Percentiles rank a stretch among this genome's conserved stretches.
Evolutionary conservation across 2,329 filamentous ascomycete species (phyloP).

Genomic region (Penicillium occitanis): DNA sequence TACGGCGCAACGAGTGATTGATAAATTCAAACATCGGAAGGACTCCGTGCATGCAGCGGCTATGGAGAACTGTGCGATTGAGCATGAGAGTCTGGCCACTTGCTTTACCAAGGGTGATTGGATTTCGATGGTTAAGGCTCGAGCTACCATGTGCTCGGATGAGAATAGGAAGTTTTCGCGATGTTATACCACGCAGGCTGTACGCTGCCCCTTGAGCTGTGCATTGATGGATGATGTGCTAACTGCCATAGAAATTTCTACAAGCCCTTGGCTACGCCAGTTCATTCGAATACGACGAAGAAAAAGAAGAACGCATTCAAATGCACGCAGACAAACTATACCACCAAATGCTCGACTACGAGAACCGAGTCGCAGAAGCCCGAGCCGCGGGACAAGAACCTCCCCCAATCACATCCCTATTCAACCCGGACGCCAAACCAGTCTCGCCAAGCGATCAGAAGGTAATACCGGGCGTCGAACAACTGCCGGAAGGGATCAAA

Average conservation of each 20-base stretch:
- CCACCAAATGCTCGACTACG: constrained; percentile 80
- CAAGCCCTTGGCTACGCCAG: constrained; percentile 86
- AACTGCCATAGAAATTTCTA: constrained; percentile 66
- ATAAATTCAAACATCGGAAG: constrained; percentile 80
- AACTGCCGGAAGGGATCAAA: constrained; percentile 37
- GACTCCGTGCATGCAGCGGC: constrained; percentile 75
- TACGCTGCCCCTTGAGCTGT: constrained; percentile 45
- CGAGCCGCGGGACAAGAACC: constrained; percentile 43
- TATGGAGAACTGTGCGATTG: constrained; percentile 87
- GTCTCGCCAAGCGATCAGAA: constrained; percentile 19
- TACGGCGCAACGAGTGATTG: constrained; percentile 78
- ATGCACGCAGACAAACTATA: constrained; percentile 93
- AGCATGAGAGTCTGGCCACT: constrained; percentile 77
- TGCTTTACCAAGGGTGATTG: constrained; percentile 76
- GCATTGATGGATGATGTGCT: neutral
- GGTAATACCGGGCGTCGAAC: constrained; percentile 39
- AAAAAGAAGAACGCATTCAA: constrained; percentile 83
- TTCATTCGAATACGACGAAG: constrained; percentile 61
- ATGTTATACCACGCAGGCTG: constrained; percentile 86
- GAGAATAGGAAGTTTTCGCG: constrained; percentile 77
- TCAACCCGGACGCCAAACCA: constrained; percentile 38
- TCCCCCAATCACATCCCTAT: constrained; percentile 46
- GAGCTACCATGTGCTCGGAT: constrained; percentile 74
- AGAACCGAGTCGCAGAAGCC: constrained; percentile 67
- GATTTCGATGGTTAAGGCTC: constrained; percentile 54